These are phyloP conservation scores for Fusarium sp. DNA, from an alignment of 2,329 filamentous ascomycete genomes.

Conservation along the genomic window DNA sequence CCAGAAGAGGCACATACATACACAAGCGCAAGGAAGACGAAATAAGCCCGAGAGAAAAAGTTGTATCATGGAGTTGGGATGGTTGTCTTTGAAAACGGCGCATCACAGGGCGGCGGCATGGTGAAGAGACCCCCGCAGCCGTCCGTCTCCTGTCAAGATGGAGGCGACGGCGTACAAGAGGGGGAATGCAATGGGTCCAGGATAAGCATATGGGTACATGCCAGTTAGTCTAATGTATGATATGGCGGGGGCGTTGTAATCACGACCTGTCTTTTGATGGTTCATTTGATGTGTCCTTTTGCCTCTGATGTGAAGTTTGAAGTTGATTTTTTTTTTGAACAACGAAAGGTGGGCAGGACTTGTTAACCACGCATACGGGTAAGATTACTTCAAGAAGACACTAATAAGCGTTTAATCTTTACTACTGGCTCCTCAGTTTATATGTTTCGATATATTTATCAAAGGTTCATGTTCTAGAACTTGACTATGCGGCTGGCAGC, in stretches of 20 bases:
- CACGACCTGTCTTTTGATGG: constrained; percentile 30
- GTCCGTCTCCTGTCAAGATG: constrained; percentile 9
- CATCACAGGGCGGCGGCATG: constrained; percentile 14
- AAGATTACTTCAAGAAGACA: background rate
- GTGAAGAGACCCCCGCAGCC: constrained; percentile 11
- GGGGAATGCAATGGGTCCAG: constrained; percentile 21
- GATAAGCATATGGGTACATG: constrained; percentile 40
- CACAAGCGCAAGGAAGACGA: constrained; percentile 14
- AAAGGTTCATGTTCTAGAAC: background rate
- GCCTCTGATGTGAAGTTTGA: background rate
- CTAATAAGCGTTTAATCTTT: background rate
- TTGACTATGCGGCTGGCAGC: background rate
- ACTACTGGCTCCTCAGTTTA: background rate
- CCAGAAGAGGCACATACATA: constrained; percentile 17
- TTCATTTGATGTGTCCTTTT: constrained; percentile 12
- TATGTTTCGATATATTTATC: background rate
- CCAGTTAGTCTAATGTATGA: constrained; percentile 45
- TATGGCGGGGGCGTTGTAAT: constrained; percentile 33
- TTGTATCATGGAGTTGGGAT: constrained; percentile 31
- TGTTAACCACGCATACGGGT: background rate
- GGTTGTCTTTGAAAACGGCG: constrained; percentile 30
- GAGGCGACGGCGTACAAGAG: constrained; percentile 7
- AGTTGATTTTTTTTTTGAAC: background rate
- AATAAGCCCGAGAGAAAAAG: constrained; percentile 13
- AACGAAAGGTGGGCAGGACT: background rate